Evolutionary conservation across 2,329 filamentous ascomycete species (phyloP), one percentile per base, ranked within the genome.

Genomic region (Domatiomyces globalis): DNA sequence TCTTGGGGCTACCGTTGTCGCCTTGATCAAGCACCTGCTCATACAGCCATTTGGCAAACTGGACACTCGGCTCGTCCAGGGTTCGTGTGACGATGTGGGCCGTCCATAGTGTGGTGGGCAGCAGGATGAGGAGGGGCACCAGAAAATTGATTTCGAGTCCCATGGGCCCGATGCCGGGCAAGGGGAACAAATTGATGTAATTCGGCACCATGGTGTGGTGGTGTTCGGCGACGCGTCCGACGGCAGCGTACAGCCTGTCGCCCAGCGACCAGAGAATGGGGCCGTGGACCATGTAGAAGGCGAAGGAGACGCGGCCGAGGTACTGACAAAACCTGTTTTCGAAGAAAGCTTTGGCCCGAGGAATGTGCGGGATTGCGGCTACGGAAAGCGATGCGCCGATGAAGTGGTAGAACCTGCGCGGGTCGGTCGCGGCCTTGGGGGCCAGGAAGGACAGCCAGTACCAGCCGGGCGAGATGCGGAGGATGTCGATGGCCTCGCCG

Each of bases 331-430:
- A 74, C n/a, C 68, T 67, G 0, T 67, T 69, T 63, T 81, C 79
- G 58, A 83, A 82, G 60, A 81, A 52, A 4, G 65, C 57, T 63
- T 73, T 75, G 17, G 81, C 67, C 72, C 72, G 76, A 2, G 64
- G 59, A n/a, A 84, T 71, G 19, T 75, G 76, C 5, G 77, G 75
- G 2, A 78, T 67, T 0, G 73, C 69, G 1, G 73, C 67, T 0
- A 85, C 72, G 0, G 80, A 62, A 48, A 80, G 70, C 22, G 71
- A 67, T 1, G 80, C 72, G 1, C 78, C 79, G 67, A 73, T 77
- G 61, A 80, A 80, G 3, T 83, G 71, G 60, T 73, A 83, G 64
- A 83, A 82, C 78, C 79, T 83, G 63, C 83, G 83, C 60, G 72
- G 73, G 61, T 83, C 78, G 57, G 72, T 80, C 7, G 80, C 76